Evolutionary conservation across 306 rosid species (phyloP), one percentile per base, ranked within the genome.

Genomic region (Dicorynia guianensis): DNA sequence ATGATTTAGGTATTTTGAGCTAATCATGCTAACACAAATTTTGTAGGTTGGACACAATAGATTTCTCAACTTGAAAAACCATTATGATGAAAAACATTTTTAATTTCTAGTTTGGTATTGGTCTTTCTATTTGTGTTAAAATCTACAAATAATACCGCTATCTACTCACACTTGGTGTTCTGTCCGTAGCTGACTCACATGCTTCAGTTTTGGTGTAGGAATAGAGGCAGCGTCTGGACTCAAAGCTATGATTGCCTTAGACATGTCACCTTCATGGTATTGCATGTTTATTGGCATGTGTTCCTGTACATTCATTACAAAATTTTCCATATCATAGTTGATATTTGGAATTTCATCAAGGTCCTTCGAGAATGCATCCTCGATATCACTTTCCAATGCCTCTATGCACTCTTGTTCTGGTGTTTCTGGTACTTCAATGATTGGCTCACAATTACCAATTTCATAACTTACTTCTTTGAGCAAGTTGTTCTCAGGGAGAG

Each of bases 121-220:
- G 30, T 2, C 30, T 25, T 25, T 25, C 1, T 25, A 25, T 25
- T 25, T 25, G 1, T 25, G 30, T 25, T 25, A 25, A 25, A 25
- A 25, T 25, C 38, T 71, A 46, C 63, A 74, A 58, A 59, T 43
- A 20, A 46, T 44, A 66, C 11, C 8, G 20, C 49, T 57, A 61
- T 75, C 33, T 69, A 83, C 97, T 89, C 81, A 95, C 98, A 92
- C 98, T 72, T 80, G 97, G 81, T 95, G 98, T 83, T 95, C 98
- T 63, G 98, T 95, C 60, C 97, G 85, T 76, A 95, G 88, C 83
- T 92, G 87, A 81, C 87, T 92, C 85, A 89, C 86, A 73, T 87
- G 80, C 96, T 92, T 95, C 82, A 89, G 81, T 79, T 88, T 92
- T 65, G 89, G 89, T 57, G 86, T 79, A 72, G 97, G 97, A 74